These are phyloP conservation scores for Schizochytrium sp. DNA, from an alignment of 108 stramenopile species.

Conservation along the genomic window DNA sequence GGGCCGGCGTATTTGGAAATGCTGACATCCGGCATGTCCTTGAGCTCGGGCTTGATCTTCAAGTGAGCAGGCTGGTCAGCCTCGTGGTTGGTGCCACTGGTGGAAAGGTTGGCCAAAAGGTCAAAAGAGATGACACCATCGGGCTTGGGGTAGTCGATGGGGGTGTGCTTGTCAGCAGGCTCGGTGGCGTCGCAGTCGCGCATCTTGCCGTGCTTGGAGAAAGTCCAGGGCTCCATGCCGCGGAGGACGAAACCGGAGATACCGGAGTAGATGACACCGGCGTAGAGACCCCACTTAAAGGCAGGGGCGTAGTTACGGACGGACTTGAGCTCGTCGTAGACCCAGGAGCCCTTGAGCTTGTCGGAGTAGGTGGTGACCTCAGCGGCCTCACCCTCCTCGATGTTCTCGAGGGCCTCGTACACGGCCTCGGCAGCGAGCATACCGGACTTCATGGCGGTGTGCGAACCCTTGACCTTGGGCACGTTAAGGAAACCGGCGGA, in stretches of 20 bases:
- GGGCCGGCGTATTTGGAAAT: slow-evolving; percentile 90
- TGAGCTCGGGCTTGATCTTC: slow-evolving; percentile 84
- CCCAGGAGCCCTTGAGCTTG: slow-evolving; percentile 88
- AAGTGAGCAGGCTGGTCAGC: slow-evolving; percentile 98
- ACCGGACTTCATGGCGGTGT: slow-evolving; percentile 96
- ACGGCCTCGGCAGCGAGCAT: slow-evolving; percentile 92
- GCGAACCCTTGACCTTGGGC: slow-evolving; percentile 99
- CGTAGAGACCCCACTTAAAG: slow-evolving; percentile 90
- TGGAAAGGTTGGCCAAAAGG: slow-evolving; percentile 92
- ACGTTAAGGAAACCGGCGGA: slow-evolving; percentile 97
- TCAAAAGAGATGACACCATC: slow-evolving; percentile 96
- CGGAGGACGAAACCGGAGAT: slow-evolving; percentile 88
- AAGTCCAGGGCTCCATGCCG: slow-evolving; percentile 96
- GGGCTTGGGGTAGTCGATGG: slow-evolving; percentile 90
- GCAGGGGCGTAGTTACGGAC: slow-evolving; percentile 97
- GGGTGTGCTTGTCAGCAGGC: slow-evolving; percentile 76
- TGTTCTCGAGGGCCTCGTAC: slow-evolving; percentile 79
- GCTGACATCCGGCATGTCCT: slow-evolving; percentile 81
- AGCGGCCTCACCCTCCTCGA: slow-evolving; percentile 75
- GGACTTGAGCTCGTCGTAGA: slow-evolving; percentile 89
- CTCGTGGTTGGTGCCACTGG: slow-evolving; percentile 93
- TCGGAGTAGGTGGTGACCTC: slow-evolving; percentile 67
- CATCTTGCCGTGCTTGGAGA: slow-evolving; percentile 72
- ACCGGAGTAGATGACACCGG: slow-evolving; percentile 91
- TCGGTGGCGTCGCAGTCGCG: slow-evolving; percentile 79